A percentile compares a stretch with the other conserved stretches of the same genome.
Evolutionary conservation across 2,329 filamentous ascomycete species (phyloP).

Genomic region (Blastomyces emzantsi): DNA sequence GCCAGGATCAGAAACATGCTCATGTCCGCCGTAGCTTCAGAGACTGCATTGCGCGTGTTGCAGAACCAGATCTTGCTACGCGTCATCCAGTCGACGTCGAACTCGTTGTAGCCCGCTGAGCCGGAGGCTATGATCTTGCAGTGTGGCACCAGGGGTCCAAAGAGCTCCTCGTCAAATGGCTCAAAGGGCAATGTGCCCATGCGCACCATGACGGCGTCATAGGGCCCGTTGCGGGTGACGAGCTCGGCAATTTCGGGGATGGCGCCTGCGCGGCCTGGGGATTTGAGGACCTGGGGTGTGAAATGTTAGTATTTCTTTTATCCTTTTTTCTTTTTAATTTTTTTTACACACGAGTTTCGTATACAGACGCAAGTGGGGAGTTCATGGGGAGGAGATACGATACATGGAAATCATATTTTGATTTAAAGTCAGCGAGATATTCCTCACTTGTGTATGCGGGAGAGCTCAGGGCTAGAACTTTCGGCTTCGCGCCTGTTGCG

Average conservation of each 20-base stretch:
- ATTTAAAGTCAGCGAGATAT: slow-evolving; percentile 13
- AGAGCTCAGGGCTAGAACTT: slow-evolving; percentile 12
- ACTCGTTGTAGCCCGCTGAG: slow-evolving; percentile 43
- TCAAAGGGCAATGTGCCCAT: slow-evolving; percentile 44
- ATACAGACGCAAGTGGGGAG: too few species aligned
- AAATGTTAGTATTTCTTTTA: neutral
- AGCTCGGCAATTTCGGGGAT: slow-evolving; percentile 12
- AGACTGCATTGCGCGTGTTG: slow-evolving; percentile 46
- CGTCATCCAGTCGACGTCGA: slow-evolving; percentile 39
- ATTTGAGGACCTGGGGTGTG: slow-evolving; percentile 7
- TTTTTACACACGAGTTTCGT: too few species aligned
- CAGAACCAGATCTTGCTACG: slow-evolving; percentile 43
- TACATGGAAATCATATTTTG: slow-evolving; percentile 14
- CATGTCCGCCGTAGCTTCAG: slow-evolving; percentile 46
- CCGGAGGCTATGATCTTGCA: slow-evolving; percentile 42
- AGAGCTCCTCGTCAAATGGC: slow-evolving; percentile 42
- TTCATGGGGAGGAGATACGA: neutral
- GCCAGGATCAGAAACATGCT: slow-evolving; percentile 43
- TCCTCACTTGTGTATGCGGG: slow-evolving; percentile 12
- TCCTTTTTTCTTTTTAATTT: too few species aligned
- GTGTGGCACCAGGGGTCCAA: slow-evolving; percentile 33
- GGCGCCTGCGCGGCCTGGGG: slow-evolving; percentile 6
- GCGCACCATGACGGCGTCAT: slow-evolving; percentile 43
- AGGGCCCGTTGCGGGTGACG: slow-evolving; percentile 27
- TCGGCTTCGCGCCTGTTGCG: slow-evolving; percentile 6